phyloP scores from a whole-genome alignment of 768 basidiomycete genomes.

The Leccinellum luteum region DNA sequence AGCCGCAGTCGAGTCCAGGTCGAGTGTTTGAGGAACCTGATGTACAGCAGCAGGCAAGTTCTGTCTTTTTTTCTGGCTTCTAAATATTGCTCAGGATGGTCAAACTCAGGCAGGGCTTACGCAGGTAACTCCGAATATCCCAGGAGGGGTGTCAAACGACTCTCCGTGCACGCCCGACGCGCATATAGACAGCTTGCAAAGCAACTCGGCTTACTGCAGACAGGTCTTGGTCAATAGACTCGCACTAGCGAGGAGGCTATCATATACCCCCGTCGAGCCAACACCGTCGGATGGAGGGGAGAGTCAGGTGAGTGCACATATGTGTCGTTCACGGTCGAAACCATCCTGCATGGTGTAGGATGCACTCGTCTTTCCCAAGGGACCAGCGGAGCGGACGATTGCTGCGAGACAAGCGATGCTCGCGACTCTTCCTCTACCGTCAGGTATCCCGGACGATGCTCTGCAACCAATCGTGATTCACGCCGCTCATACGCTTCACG shows the following conservation, averaged over 20 bases:
- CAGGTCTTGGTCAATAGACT: constrained; percentile 11
- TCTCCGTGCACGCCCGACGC: constrained; percentile 21
- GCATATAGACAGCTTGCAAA: constrained; percentile 21
- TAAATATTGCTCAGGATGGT: neutral
- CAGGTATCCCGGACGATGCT: constrained; percentile 59
- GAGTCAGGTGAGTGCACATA: constrained; percentile 22
- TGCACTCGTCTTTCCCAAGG: neutral
- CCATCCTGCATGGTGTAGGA: neutral
- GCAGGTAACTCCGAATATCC: neutral
- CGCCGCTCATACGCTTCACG: constrained; percentile 59
- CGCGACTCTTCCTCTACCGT: constrained; percentile 60
- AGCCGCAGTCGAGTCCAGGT: neutral
- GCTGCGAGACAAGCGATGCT: constrained; percentile 55
- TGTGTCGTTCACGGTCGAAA: neutral
- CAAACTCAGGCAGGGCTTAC: neutral
- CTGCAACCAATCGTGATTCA: constrained; percentile 71
- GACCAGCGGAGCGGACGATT: constrained; percentile 40
- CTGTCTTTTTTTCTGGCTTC: neutral
- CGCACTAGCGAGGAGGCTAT: constrained; percentile 1
- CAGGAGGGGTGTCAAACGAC: neutral
- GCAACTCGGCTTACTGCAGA: constrained; percentile 27
- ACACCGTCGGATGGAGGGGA: neutral
- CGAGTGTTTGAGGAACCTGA: neutral
- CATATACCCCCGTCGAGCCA: neutral
- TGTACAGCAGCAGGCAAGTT: constrained; percentile 7